A percentile compares a stretch with the other conserved stretches of the same genome.
phyloP scores from a whole-genome alignment of 2,329 filamentous ascomycete genomes.

The Ascochyta rabiei region DNA sequence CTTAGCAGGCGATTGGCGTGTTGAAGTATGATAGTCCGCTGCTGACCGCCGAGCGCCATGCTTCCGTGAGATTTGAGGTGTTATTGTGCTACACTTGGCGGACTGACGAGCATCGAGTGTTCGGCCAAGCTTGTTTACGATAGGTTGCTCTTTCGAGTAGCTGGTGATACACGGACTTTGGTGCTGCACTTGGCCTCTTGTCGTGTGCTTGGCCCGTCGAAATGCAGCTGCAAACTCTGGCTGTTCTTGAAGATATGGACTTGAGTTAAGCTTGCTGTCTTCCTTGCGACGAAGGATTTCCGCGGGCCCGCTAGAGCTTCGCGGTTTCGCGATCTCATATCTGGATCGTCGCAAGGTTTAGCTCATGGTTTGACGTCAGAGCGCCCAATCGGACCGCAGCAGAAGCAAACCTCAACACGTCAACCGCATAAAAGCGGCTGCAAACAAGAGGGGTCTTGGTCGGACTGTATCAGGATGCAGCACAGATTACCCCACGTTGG shows the following conservation, averaged over 20 bases:
- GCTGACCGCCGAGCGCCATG: constrained; percentile 30
- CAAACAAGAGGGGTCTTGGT: constrained; percentile 19
- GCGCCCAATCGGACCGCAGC: constrained; percentile 33
- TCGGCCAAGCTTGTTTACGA: neutral
- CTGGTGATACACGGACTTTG: constrained; percentile 2
- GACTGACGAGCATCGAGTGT: neutral
- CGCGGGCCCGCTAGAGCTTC: constrained; percentile 10
- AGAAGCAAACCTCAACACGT: constrained; percentile 27
- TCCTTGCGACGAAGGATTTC: constrained; percentile 18
- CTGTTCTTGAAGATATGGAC: neutral
- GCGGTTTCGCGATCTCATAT: constrained; percentile 5
- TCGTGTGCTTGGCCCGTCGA: constrained; percentile 3
- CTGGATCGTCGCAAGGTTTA: constrained; percentile 31
- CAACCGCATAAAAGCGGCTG: constrained; percentile 28
- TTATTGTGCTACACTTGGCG: neutral
- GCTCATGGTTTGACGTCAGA: constrained; percentile 31
- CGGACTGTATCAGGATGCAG: constrained; percentile 27
- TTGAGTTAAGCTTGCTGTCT: neutral
- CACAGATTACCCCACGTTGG: constrained; percentile 31
- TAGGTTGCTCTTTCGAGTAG: neutral
- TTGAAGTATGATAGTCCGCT: constrained; percentile 20
- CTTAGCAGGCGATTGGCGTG: constrained; percentile 39
- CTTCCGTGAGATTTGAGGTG: neutral
- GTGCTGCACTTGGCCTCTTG: constrained; percentile 11
- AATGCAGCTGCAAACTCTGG: neutral